Percentiles rank a stretch among this genome's conserved stretches.
phyloP scores from a whole-genome alignment of 805 yeast species.

The Hanseniaspora meyeri region DNA sequence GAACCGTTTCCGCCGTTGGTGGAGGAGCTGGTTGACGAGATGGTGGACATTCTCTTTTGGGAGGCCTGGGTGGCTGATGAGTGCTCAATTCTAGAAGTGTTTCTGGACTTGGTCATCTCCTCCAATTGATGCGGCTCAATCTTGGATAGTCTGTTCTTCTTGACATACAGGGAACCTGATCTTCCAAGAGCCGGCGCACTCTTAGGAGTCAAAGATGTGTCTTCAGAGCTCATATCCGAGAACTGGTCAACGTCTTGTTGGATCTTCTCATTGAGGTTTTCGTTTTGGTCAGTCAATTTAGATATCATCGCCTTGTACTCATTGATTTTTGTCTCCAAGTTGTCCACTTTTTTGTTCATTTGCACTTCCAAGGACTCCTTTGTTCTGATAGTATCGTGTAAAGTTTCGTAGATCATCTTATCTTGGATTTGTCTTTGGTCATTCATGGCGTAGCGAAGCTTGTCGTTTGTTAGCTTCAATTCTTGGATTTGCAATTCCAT shows the following conservation, averaged over 20 bases:
- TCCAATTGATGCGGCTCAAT: slow-evolving; percentile 13
- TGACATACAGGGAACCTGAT: slow-evolving; percentile 7
- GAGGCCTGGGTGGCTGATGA: background rate
- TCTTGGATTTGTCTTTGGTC: slow-evolving; percentile 22
- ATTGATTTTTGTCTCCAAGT: slow-evolving; percentile 24
- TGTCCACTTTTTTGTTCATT: slow-evolving; percentile 23
- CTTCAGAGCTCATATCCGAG: background rate
- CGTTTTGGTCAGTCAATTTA: slow-evolving; percentile 16
- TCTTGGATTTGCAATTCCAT: slow-evolving; percentile 27
- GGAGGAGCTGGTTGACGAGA: slow-evolving; percentile 31
- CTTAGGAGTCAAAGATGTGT: background rate
- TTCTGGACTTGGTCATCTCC: slow-evolving; percentile 12
- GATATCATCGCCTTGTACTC: slow-evolving; percentile 22
- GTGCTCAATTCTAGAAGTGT: slow-evolving; percentile 6
- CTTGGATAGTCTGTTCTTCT: slow-evolving; percentile 12
- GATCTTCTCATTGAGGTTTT: background rate
- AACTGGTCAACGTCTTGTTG: background rate
- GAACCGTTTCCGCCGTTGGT: slow-evolving; percentile 18
- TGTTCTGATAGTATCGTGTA: slow-evolving; percentile 16
- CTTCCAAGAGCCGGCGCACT: background rate
- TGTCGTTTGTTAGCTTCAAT: slow-evolving; percentile 26
- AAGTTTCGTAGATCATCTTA: slow-evolving; percentile 19
- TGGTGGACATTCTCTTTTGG: slow-evolving; percentile 25
- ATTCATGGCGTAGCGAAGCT: slow-evolving; percentile 23
- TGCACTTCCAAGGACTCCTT: slow-evolving; percentile 14